These are phyloP conservation scores for Parsonsia alboflavescens DNA, from an alignment of 257 asterid species.

Conservation along the genomic window DNA sequence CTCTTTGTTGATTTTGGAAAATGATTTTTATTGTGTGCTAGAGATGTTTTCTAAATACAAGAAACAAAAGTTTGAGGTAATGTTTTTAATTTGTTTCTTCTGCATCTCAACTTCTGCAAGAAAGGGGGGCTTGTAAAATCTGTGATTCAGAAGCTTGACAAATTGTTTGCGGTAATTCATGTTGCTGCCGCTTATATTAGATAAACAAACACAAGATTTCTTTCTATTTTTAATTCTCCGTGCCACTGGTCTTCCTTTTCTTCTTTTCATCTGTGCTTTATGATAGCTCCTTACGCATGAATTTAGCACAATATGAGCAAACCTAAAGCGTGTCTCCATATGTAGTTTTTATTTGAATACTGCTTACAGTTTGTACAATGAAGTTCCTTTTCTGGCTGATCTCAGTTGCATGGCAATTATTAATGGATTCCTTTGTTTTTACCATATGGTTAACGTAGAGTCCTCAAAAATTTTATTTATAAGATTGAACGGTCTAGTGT, in stretches of 20 bases:
- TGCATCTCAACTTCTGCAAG: not conserved
- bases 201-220: not conserved
- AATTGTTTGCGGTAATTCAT: not conserved
- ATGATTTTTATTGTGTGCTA: not conserved
- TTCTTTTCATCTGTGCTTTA: not conserved
- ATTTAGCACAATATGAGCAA: no score
- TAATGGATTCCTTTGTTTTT: not conserved
- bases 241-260: not conserved
- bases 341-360: not conserved
- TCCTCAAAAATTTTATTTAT: not conserved
- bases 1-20: not conserved
- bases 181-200: not conserved
- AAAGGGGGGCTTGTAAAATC: not conserved
- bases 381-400: not conserved
- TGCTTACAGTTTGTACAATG: not conserved
- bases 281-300: not conserved
- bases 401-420: not conserved
- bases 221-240: not conserved
- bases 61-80: not conserved
- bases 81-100: not conserved
- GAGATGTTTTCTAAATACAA: not conserved
- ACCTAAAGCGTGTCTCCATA: not conserved
- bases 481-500: not conserved
- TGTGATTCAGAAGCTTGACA: not conserved
- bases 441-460: not conserved